Percentiles rank a stretch among this genome's conserved stretches.
Conservation (phyloP, 306 rosid genomes). For the Styphnolobium japonicum region DNA sequence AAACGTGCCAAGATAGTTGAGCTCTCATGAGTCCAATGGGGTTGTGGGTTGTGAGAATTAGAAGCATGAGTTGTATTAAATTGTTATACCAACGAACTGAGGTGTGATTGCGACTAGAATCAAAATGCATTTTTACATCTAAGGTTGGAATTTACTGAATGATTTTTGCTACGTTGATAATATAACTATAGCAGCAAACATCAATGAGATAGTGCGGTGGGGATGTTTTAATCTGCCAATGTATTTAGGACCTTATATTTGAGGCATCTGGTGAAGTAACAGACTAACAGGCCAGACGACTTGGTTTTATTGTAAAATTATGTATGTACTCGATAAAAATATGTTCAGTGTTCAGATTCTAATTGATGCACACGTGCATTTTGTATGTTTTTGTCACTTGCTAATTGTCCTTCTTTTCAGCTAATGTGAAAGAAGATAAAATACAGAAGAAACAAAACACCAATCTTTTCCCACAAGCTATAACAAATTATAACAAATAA, state of each 20-base stretch:
- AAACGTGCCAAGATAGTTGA: conserved; percentile 61
- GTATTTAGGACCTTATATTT: neutral
- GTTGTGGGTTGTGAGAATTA: neutral
- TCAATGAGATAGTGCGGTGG: neutral
- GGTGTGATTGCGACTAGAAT: neutral
- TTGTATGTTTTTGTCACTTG: neutral
- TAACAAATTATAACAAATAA: neutral
- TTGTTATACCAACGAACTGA: neutral
- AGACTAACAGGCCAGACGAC: too few relatives aligned
- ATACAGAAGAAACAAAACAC: neutral
- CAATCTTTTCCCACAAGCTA: neutral
- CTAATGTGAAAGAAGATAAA: neutral
- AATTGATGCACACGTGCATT: neutral
- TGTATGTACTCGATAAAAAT: neutral
- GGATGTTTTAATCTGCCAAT: neutral
- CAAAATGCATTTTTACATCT: neutral
- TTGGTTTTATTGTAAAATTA: neutral
- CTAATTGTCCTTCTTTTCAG: neutral
- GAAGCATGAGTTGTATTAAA: neutral
- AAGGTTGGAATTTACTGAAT: neutral
- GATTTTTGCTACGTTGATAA: neutral
- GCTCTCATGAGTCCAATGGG: conserved; percentile 34
- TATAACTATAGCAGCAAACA: neutral
- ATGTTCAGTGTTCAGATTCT: neutral
- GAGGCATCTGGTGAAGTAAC: neutral